Evolutionary conservation across 331 rosid species (phyloP), one percentile per base, ranked within the genome.

Genomic region (Stylosanthes scabra): DNA sequence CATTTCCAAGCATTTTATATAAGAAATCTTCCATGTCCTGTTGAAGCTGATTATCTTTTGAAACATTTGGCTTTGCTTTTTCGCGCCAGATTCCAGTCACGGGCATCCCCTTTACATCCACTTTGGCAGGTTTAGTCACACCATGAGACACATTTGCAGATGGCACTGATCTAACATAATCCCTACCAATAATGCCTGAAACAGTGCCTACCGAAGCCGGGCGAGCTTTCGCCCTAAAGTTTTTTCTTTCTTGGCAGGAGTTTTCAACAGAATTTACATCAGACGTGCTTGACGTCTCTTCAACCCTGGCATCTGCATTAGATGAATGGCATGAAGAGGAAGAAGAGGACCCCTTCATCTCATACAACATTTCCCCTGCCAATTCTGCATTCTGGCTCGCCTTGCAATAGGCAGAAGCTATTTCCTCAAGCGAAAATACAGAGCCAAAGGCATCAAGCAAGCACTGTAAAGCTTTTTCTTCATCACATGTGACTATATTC

Each of bases 11-110:
- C 96, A 91, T 89, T 59, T 59, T 81, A 78, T 83, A 87, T 68
- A 95, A 76, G 74, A 95, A 88, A 31, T 91, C 88, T 74, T 88
- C 99, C 93, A 88, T 91, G 59, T 84, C 92, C 63, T 68, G 82
- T 58, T 81, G 92, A 78, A 90, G 80, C 20, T 0, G 42, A 70
- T 70, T 63, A 15, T 75, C 74, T 58, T 72, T 84, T 6, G 49
- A 62, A 27, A 68, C 64, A 56, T 54, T 64, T 20, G 77, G 66
- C 84, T 59, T 25, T 5, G 39, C 59, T 42, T 83, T 84, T 63
- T 78, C 84, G 28, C 45, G 89, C 75, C 83, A 77, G 69, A 71
- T 77, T 63, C 80, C 91, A 49, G 88, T 80, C 80, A 71, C 74
- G 0, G 88, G 85, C 80, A 87, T 60, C 42, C 60, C 73, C 54